These are phyloP conservation scores for Trypanosoma avium DNA, from an alignment of 208 protist species.

Conservation along the genomic window DNA sequence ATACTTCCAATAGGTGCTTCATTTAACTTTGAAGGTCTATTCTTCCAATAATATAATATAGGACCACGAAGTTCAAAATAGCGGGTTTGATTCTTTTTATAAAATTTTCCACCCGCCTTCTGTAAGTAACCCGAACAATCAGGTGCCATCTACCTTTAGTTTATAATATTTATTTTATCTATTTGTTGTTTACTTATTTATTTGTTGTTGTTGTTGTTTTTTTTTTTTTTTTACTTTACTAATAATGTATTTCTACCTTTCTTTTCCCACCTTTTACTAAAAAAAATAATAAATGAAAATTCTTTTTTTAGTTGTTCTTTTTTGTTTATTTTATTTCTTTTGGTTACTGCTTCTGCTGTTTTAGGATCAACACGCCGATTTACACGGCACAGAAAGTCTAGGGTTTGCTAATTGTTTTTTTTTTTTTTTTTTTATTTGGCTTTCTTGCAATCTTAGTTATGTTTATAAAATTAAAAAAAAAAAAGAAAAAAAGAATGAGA, in stretches of 20 bases:
- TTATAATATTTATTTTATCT: slow-evolving; percentile 7
- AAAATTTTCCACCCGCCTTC: slow-evolving; percentile 32
- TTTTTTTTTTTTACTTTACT: background rate
- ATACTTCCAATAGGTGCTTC: slow-evolving; percentile 35
- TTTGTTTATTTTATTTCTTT: background rate
- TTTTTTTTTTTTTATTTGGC: background rate
- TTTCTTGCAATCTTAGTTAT: background rate
- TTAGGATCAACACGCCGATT: background rate
- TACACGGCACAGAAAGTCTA: background rate
- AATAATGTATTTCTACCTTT: background rate
- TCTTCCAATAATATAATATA: slow-evolving; percentile 69
- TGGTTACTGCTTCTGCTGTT: background rate
- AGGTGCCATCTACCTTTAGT: slow-evolving; percentile 11
- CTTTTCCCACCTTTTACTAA: background rate
- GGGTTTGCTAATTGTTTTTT: background rate
- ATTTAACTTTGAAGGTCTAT: slow-evolving; percentile 37
- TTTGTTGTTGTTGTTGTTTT: background rate
- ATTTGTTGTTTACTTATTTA: too few relatives aligned
- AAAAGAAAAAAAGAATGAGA: slow-evolving; percentile 8
- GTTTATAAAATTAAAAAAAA: slow-evolving; percentile 13
- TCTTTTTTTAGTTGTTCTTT: slow-evolving; percentile 8
- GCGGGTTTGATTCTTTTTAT: slow-evolving; percentile 40
- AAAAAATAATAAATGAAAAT: slow-evolving; percentile 3
- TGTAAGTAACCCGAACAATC: slow-evolving; percentile 51
- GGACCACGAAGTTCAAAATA: slow-evolving; percentile 72